A percentile compares a stretch with the other conserved stretches of the same genome.
phyloP scores from a whole-genome alignment of 192 early-diverging fungal species.

The Paraglomus brasilianum region DNA sequence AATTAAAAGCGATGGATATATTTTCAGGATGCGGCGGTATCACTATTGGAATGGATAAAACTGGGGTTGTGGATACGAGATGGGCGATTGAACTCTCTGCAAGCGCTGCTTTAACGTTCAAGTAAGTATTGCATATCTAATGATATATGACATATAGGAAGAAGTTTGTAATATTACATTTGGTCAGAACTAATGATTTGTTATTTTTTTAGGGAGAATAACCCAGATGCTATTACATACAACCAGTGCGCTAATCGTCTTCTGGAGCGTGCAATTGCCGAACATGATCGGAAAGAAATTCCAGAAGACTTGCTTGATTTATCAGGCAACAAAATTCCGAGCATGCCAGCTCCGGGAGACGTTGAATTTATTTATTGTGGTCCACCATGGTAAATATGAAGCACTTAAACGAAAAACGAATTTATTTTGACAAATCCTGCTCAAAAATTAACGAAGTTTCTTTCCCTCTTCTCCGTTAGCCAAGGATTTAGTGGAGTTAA shows the following conservation, averaged over 20 bases:
- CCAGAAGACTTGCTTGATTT: conserved; percentile 40
- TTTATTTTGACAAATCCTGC: conserved; percentile 11
- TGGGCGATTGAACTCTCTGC: conserved; percentile 64
- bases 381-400: conserved; percentile 57
- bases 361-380: conserved; percentile 76
- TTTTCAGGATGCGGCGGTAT: conserved; percentile 73
- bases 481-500: conserved; percentile 69
- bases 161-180: neutral
- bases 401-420: no score
- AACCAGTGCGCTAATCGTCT: conserved; percentile 64
- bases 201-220: conserved; percentile 49
- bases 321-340: conserved; percentile 37
- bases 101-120: conserved; percentile 59
- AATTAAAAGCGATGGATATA: conserved; percentile 60
- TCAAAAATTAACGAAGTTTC: neutral
- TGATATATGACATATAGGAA: neutral
- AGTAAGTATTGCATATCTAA: conserved; percentile 29
- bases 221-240: conserved; percentile 57
- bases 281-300: conserved; percentile 38
- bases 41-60: conserved; percentile 60
- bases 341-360: conserved; percentile 60
- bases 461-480: conserved; percentile 19
- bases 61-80: conserved; percentile 56
- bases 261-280: conserved; percentile 60
- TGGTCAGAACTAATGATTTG: neutral